Percentiles rank a stretch among this genome's conserved stretches.
These are phyloP conservation scores for Pyrenophora teres DNA, from an alignment of 2,329 filamentous ascomycete species.

Conservation along the genomic window DNA sequence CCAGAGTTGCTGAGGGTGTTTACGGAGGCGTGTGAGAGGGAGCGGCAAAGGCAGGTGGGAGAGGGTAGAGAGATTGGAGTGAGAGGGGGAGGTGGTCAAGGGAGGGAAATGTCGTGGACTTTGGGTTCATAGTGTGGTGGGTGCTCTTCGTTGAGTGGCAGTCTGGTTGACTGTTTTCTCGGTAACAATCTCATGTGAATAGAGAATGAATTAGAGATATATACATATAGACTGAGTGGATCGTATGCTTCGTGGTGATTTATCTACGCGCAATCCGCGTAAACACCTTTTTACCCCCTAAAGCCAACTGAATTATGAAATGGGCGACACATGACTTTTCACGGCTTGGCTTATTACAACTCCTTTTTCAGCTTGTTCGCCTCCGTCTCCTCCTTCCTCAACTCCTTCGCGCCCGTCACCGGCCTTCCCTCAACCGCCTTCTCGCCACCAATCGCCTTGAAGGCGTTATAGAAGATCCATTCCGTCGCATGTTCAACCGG, in stretches of 20 bases:
- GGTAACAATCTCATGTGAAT: not conserved
- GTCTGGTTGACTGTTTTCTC: too few species aligned
- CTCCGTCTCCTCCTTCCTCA: conserved; percentile 43
- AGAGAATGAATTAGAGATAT: not conserved
- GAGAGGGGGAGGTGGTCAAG: not conserved
- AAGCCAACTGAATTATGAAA: not conserved
- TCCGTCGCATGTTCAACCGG: conserved; percentile 92
- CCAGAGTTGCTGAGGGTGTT: conserved; percentile 35
- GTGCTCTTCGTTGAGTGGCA: too few species aligned
- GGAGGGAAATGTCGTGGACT: not conserved
- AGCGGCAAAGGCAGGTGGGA: not conserved
- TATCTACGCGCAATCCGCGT: not conserved
- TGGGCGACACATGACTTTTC: not conserved
- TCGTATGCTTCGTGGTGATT: not conserved
- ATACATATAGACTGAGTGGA: conserved; percentile 8
- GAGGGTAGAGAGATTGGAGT: not conserved
- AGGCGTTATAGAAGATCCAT: conserved; percentile 83
- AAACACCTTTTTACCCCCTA: not conserved
- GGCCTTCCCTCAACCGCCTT: conserved; percentile 56
- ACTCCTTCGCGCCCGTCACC: conserved; percentile 45
- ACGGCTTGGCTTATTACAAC: conserved; percentile 30
- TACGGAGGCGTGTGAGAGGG: conserved; percentile 14
- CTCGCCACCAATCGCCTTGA: conserved; percentile 72
- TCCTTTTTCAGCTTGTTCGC: conserved; percentile 45
- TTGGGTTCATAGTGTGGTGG: not conserved